A percentile compares a stretch with the other conserved stretches of the same genome.
Evolutionary conservation across 2,329 filamentous ascomycete genomes (phyloP).

Genomic region (Claviceps africana): DNA sequence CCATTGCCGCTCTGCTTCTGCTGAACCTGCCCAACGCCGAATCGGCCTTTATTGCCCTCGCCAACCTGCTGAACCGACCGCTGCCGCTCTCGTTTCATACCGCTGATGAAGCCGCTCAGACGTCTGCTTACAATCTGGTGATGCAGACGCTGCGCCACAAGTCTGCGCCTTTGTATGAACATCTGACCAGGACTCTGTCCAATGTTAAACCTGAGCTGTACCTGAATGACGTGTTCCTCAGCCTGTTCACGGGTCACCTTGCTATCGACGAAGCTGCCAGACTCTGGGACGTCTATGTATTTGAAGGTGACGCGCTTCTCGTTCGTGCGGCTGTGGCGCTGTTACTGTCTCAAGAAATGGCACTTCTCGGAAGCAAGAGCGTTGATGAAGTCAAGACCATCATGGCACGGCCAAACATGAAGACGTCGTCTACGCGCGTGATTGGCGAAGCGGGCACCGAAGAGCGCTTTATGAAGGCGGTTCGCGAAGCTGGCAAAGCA

Average conservation of each 20-base stretch:
- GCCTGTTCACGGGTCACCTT: slow-evolving; percentile 48
- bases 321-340: slow-evolving; percentile 59
- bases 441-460: slow-evolving; percentile 32
- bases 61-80: slow-evolving; percentile 65
- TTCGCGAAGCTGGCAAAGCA: slow-evolving; percentile 22
- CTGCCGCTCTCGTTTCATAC: slow-evolving; percentile 64
- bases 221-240: slow-evolving; percentile 46
- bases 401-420: slow-evolving; percentile 17
- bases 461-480: slow-evolving; percentile 25
- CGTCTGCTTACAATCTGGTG: slow-evolving; percentile 54
- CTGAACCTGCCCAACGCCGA: slow-evolving; percentile 53
- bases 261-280: slow-evolving; percentile 57
- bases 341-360: slow-evolving; percentile 39
- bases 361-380: slow-evolving; percentile 32
- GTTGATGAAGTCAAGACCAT: slow-evolving; percentile 29
- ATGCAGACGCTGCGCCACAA: slow-evolving; percentile 53
- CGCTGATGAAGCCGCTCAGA: slow-evolving; percentile 52
- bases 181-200: slow-evolving; percentile 40
- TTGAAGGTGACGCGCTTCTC: slow-evolving; percentile 63
- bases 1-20: slow-evolving; percentile 58
- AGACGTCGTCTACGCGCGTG: slow-evolving; percentile 18
- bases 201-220: slow-evolving; percentile 36
- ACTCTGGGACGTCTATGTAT: slow-evolving; percentile 70
- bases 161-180: slow-evolving; percentile 46
- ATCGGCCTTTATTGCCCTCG: slow-evolving; percentile 55